These are phyloP conservation scores for Annulohypoxylon nitens DNA, from an alignment of 495 filamentous ascomycete genomes.

Conservation along the genomic window DNA sequence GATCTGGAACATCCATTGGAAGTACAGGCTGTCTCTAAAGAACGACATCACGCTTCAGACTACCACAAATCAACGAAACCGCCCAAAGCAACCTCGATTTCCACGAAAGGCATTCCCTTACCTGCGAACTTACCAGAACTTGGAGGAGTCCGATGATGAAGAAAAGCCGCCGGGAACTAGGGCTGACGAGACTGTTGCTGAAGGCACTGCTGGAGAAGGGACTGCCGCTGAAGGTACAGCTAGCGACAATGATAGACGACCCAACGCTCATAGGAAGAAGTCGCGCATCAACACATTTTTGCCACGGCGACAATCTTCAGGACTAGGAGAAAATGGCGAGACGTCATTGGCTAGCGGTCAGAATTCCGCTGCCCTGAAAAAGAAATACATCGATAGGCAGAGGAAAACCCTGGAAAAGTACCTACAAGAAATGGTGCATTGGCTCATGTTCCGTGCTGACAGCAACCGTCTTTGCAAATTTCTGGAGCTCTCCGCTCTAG, in stretches of 20 bases:
- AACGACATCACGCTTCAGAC: constrained; percentile 78
- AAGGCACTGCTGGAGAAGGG: constrained; percentile 62
- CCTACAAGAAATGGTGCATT: constrained; percentile 92
- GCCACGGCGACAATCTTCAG: constrained; percentile 62
- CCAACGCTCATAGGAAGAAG: constrained; percentile 67
- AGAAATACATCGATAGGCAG: constrained; percentile 72
- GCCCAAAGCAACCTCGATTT: constrained; percentile 86
- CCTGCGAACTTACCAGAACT: constrained; percentile 81
- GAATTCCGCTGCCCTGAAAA: constrained; percentile 54
- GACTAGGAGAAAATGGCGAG: constrained; percentile 53
- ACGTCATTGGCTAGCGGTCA: constrained; percentile 40
- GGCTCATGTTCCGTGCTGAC: constrained; percentile 94
- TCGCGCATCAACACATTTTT: constrained; percentile 71
- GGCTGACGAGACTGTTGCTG: constrained; percentile 62
- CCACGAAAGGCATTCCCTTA: constrained; percentile 94
- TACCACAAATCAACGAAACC: constrained; percentile 56
- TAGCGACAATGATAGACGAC: constrained; percentile 55
- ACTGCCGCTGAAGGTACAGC: constrained; percentile 59
- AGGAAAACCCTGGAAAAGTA: constrained; percentile 90
- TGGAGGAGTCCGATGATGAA: constrained; percentile 86
- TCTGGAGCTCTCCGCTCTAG: constrained; percentile 92
- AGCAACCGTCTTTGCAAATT: constrained; percentile 98
- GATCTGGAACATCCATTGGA: constrained; percentile 91
- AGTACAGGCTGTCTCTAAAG: constrained; percentile 86
- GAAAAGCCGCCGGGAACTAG: constrained; percentile 69